phyloP scores from a whole-genome alignment of 2,329 filamentous ascomycete species.

The Cytospora chrysosperma region DNA sequence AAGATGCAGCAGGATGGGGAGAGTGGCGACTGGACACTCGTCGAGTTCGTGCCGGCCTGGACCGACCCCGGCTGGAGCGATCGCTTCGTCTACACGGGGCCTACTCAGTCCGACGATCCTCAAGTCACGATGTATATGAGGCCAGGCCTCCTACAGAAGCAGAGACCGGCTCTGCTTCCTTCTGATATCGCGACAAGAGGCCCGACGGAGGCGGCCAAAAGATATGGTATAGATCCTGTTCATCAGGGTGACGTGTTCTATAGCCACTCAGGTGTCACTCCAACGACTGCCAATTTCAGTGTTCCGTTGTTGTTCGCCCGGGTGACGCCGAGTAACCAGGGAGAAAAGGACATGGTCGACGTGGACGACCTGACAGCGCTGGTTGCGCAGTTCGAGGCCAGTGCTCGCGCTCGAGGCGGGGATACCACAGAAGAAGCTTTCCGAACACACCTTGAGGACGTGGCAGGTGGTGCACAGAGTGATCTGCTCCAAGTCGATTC shows the following conservation, averaged over 20 bases:
- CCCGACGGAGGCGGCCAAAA: slow-evolving; percentile 15
- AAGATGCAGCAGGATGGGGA: not conserved
- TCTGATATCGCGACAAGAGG: not conserved
- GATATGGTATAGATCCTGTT: slow-evolving; percentile 10
- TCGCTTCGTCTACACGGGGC: slow-evolving; percentile 2
- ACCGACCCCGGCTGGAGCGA: slow-evolving; percentile 19
- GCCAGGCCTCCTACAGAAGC: not conserved
- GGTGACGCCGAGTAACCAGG: not conserved
- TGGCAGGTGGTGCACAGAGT: not conserved
- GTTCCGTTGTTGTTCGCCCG: not conserved
- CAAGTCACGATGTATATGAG: slow-evolving; percentile 5
- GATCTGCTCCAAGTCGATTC: not conserved
- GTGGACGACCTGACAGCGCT: slow-evolving; percentile 1
- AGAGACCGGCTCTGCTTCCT: slow-evolving; percentile 12
- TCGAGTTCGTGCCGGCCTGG: slow-evolving; percentile 23
- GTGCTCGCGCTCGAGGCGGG: not conserved
- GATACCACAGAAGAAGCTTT: slow-evolving; percentile 6
- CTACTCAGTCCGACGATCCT: not conserved
- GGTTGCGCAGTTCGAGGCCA: not conserved
- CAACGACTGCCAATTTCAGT: not conserved
- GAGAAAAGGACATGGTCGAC: not conserved
- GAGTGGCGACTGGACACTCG: slow-evolving; percentile 7
- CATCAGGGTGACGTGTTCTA: not conserved
- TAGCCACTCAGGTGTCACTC: slow-evolving; percentile 11
- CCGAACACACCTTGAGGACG: not conserved